These are phyloP conservation scores for Sporothrix phasma DNA, from an alignment of 2,329 filamentous ascomycete genomes.

Conservation along the genomic window DNA sequence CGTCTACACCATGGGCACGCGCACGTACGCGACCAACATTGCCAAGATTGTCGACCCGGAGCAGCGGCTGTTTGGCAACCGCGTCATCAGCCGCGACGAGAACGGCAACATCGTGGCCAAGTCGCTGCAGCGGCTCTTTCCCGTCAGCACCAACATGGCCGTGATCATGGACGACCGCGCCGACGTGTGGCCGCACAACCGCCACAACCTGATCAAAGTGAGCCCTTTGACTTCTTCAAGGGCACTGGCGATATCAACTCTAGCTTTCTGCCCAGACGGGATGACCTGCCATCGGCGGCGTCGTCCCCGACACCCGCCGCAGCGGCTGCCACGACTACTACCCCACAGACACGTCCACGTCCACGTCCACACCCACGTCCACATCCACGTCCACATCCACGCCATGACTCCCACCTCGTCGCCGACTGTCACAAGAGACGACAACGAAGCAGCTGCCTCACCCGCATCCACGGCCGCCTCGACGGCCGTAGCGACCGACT, in stretches of 20 bases:
- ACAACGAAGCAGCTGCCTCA: background rate
- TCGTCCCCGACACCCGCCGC: background rate
- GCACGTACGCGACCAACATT: slow-evolving; percentile 89
- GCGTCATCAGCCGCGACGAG: slow-evolving; percentile 93
- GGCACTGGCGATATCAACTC: slow-evolving; percentile 98
- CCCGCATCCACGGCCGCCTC: background rate
- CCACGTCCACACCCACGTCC: background rate
- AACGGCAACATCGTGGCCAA: slow-evolving; percentile 90
- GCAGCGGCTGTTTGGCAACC: slow-evolving; percentile 80
- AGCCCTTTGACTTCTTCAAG: slow-evolving; percentile 96
- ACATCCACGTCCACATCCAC: background rate
- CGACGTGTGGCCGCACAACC: slow-evolving; percentile 89
- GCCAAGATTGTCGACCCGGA: slow-evolving; percentile 88
- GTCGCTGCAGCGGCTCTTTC: slow-evolving; percentile 81
- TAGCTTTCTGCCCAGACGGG: slow-evolving; percentile 79
- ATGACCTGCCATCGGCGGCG: slow-evolving; percentile 35
- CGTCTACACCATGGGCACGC: slow-evolving; percentile 98
- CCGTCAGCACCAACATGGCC: slow-evolving; percentile 97
- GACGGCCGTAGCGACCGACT: background rate
- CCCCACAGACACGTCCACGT: too few relatives aligned
- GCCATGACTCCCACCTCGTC: too few relatives aligned
- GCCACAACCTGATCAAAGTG: slow-evolving; percentile 87
- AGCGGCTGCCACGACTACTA: background rate
- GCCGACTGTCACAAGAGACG: slow-evolving; percentile 1
- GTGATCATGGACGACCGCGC: slow-evolving; percentile 96